phyloP scores from a whole-genome alignment of 2,329 filamentous ascomycete genomes.

The Corynespora cassiicola region DNA sequence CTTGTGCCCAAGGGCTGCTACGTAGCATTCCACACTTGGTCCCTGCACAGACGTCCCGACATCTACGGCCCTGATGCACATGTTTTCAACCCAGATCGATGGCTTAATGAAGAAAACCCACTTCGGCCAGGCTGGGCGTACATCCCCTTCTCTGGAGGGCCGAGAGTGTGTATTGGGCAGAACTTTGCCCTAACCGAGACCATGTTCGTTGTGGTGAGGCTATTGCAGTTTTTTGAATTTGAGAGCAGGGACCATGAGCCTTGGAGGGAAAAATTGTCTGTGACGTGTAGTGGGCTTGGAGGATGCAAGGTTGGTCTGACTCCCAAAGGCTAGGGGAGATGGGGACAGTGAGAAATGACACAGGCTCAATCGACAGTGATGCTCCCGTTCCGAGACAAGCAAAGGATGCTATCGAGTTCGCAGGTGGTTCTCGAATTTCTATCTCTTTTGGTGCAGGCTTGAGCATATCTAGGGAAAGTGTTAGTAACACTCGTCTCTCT shows the following conservation, averaged over 20 bases:
- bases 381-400: too few relatives aligned
- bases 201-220: constrained; percentile 25
- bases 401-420: too few relatives aligned
- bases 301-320: constrained; percentile 26
- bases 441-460: too few relatives aligned
- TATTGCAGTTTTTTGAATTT: constrained; percentile 27
- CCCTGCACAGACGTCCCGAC: constrained; percentile 36
- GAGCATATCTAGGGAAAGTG: too few relatives aligned
- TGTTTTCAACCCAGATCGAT: constrained; percentile 40
- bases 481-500: too few relatives aligned
- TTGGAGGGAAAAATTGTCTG: constrained; percentile 30
- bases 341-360: too few relatives aligned
- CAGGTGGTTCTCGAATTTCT: too few relatives aligned
- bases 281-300: constrained; percentile 21
- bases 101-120: too few relatives aligned
- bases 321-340: too few relatives aligned
- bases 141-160: constrained; percentile 34
- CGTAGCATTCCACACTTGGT: constrained; percentile 21
- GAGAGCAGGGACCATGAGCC: constrained; percentile 22
- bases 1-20: constrained; percentile 33
- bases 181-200: constrained; percentile 32
- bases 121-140: constrained; percentile 34
- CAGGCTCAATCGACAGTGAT: too few relatives aligned
- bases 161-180: constrained; percentile 35
- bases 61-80: constrained; percentile 41